Evolutionary conservation across 805 yeast species (phyloP).

Genomic region (Candida rishiriensis): DNA sequence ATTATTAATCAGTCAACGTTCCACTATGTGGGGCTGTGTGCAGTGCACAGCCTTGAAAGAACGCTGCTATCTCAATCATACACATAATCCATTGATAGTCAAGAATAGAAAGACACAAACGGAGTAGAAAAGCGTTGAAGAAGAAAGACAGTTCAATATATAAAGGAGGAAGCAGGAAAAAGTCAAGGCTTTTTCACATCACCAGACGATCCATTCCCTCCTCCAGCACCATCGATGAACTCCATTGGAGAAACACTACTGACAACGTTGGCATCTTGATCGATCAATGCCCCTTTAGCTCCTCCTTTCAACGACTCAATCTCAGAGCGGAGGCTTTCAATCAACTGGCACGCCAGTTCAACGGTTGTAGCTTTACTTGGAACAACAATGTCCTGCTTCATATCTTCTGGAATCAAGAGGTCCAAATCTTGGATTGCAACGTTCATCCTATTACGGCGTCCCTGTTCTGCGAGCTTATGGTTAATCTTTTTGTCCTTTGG

Average conservation of each 20-base stretch:
- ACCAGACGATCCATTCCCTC: not conserved
- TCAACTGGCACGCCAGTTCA: slow-evolving; percentile 77
- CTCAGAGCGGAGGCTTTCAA: slow-evolving; percentile 41
- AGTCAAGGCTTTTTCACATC: too few relatives aligned
- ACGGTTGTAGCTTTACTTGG: slow-evolving; percentile 95
- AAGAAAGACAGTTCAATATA: too few relatives aligned
- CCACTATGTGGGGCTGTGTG: too few relatives aligned
- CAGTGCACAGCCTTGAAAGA: too few relatives aligned
- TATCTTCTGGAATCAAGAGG: slow-evolving; percentile 56
- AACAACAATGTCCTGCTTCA: slow-evolving; percentile 53
- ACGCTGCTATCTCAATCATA: too few relatives aligned
- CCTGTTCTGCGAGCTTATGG: slow-evolving; percentile 95
- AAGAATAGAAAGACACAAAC: too few relatives aligned
- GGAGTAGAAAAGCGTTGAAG: too few relatives aligned
- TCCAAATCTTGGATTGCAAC: slow-evolving; percentile 76
- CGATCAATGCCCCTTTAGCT: not conserved
- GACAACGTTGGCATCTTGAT: not conserved
- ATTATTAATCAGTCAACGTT: too few relatives aligned
- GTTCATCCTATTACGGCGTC: slow-evolving; percentile 89
- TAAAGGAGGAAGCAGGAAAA: too few relatives aligned
- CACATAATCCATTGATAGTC: too few relatives aligned
- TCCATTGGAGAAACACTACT: slow-evolving; percentile 20
- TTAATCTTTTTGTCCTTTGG: slow-evolving; percentile 51
- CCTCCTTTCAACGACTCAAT: slow-evolving; percentile 29
- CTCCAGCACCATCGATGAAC: slow-evolving; percentile 2